A percentile compares a stretch with the other conserved stretches of the same genome.
These are phyloP conservation scores for Zarea fungicola DNA, from an alignment of 2,329 filamentous ascomycete genomes.

Conservation along the genomic window DNA sequence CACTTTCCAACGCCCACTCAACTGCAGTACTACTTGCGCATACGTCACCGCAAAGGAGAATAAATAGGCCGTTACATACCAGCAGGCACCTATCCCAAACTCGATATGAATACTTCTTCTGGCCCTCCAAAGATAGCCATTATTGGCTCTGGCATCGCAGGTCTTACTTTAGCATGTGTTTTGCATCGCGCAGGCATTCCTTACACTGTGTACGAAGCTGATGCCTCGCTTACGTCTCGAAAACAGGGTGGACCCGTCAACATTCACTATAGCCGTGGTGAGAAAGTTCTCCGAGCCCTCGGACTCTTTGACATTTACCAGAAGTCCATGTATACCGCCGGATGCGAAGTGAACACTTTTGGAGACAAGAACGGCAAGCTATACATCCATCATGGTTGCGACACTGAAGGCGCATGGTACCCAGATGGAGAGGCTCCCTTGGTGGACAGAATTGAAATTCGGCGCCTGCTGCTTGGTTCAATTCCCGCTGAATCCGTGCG, in stretches of 20 bases:
- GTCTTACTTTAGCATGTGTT: conserved; percentile 42
- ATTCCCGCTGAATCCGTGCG: conserved; percentile 27
- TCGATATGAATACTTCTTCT: no score
- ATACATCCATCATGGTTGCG: conserved; percentile 19
- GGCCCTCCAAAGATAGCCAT: conserved; percentile 39
- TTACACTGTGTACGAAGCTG: conserved; percentile 31
- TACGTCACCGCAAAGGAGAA: no score
- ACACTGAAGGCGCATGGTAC: no score
- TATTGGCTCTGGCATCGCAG: conserved; percentile 40
- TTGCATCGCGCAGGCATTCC: conserved; percentile 34
- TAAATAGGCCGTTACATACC: no score
- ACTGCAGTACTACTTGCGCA: no score
- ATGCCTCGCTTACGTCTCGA: conserved; percentile 23
- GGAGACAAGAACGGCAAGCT: conserved; percentile 24
- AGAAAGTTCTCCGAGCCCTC: conserved; percentile 38
- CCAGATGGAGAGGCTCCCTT: conserved; percentile 29
- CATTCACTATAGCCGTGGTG: conserved; percentile 41
- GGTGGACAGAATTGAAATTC: conserved; percentile 32
- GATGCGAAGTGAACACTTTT: conserved; percentile 36
- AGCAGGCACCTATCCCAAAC: no score
- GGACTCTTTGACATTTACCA: conserved; percentile 60
- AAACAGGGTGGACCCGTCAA: conserved; percentile 49
- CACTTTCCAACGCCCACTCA: no score
- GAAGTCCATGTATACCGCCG: conserved; percentile 56
- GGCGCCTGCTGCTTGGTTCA: conserved; percentile 27